Conservation (phyloP, 2,329 filamentous ascomycete species). For the Herpotrichia juniperi region DNA sequence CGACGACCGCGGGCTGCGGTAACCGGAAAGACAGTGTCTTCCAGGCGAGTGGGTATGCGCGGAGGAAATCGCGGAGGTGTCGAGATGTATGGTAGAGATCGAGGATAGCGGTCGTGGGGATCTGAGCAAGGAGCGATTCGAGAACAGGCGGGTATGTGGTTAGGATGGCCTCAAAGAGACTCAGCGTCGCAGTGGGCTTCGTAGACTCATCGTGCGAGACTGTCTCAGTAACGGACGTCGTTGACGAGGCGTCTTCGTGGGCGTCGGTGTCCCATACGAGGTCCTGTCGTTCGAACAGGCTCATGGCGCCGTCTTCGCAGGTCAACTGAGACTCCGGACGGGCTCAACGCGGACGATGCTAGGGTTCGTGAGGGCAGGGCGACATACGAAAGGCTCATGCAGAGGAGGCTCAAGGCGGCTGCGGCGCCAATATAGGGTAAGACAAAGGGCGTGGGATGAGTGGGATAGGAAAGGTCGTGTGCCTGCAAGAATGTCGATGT, state of each 20-base stretch:
- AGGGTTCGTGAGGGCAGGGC: slow-evolving; percentile 31
- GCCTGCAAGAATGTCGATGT: slow-evolving; percentile 7
- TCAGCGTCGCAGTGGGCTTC: slow-evolving; percentile 24
- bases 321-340: slow-evolving; percentile 28
- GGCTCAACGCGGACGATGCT: slow-evolving; percentile 34
- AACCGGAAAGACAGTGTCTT: slow-evolving; percentile 65
- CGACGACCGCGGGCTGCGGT: slow-evolving; percentile 45
- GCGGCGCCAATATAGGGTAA: slow-evolving; percentile 26
- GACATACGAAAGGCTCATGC: slow-evolving; percentile 36
- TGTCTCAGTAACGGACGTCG: slow-evolving; percentile 5
- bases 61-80: slow-evolving; percentile 61
- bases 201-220: slow-evolving; percentile 14
- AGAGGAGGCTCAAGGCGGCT: slow-evolving; percentile 22
- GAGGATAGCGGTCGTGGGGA: slow-evolving; percentile 62
- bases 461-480: slow-evolving; percentile 12
- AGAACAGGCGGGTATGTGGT: slow-evolving; percentile 64
- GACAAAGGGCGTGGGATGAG: slow-evolving; percentile 8
- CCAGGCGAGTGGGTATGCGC: slow-evolving; percentile 65
- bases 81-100: slow-evolving; percentile 64
- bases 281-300: slow-evolving; percentile 20
- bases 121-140: slow-evolving; percentile 63
- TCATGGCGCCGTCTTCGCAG: slow-evolving; percentile 35
- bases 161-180: slow-evolving; percentile 60
- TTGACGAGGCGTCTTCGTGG: slow-evolving; percentile 7
- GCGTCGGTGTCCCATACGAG: slow-evolving; percentile 24